Conservation (phyloP, 78 protist genomes). For the Mastigamoeba balamuthi region DNA sequence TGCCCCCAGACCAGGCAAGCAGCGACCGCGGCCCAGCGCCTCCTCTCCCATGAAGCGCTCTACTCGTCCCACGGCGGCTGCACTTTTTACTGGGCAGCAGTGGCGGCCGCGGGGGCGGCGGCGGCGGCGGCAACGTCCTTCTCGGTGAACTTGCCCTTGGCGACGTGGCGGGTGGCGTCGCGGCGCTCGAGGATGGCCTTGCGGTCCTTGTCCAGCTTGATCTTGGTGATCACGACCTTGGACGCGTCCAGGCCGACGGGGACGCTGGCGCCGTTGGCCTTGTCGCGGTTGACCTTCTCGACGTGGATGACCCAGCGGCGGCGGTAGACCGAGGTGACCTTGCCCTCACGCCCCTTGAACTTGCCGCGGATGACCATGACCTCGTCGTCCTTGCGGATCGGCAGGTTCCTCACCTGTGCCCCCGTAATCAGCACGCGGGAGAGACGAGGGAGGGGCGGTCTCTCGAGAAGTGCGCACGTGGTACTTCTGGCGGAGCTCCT, state of each 20-base stretch:
- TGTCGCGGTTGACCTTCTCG: constrained; percentile 77
- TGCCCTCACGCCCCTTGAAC: constrained; percentile 79
- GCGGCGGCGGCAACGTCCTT: constrained; percentile 22
- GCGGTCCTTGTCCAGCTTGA: constrained; percentile 91
- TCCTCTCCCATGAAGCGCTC: too few relatives aligned
- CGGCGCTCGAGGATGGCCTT: constrained; percentile 79
- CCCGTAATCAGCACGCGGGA: background rate
- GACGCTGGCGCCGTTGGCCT: constrained; percentile 85
- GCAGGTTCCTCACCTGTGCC: constrained; percentile 81
- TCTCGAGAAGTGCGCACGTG: constrained; percentile 39
- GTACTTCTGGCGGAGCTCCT: constrained; percentile 91
- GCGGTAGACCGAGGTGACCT: constrained; percentile 85
- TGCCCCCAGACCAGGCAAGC: too few relatives aligned
- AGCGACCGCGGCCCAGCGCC: too few relatives aligned
- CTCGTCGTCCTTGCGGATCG: constrained; percentile 98
- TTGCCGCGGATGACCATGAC: constrained; percentile 84
- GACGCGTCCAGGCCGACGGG: constrained; percentile 71
- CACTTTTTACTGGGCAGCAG: too few relatives aligned
- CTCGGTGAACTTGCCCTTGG: constrained; percentile 57
- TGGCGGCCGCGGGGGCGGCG: too few relatives aligned
- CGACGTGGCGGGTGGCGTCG: constrained; percentile 12
- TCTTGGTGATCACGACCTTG: constrained; percentile 83
- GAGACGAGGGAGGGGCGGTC: background rate
- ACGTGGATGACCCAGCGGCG: constrained; percentile 89
- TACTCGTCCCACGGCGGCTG: too few relatives aligned